Conservation (phyloP, 805 yeast genomes). For the Komagataella kurtzmanii region DNA sequence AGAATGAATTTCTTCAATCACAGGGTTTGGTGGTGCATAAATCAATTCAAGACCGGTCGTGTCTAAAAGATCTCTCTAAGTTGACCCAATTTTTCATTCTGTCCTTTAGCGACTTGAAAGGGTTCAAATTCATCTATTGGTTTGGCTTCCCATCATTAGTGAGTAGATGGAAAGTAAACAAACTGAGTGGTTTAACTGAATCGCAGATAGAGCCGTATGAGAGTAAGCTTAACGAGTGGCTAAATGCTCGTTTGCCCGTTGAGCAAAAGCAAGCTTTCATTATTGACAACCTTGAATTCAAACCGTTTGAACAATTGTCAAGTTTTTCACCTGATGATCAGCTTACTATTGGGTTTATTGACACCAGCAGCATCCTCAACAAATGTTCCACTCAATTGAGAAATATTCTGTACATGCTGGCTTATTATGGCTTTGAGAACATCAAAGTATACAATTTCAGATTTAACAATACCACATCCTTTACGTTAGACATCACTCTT, state of each 20-base stretch:
- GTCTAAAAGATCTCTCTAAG: constrained; percentile 23
- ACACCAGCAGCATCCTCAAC: constrained; percentile 11
- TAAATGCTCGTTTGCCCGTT: constrained; percentile 6
- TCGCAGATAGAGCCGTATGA: neutral
- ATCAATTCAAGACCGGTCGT: constrained; percentile 18
- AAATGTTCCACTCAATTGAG: constrained; percentile 10
- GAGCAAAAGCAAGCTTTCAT: constrained; percentile 4
- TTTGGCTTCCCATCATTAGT: constrained; percentile 60
- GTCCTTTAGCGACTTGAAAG: constrained; percentile 80
- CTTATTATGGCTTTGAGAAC: constrained; percentile 17
- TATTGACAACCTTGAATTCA: constrained; percentile 1
- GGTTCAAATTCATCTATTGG: constrained; percentile 86
- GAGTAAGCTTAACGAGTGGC: constrained; percentile 1
- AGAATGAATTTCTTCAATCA: constrained; percentile 31
- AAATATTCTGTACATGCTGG: constrained; percentile 14
- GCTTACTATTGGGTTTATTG: constrained; percentile 8
- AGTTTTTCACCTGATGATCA: neutral
- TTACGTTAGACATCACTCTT: constrained; percentile 12
- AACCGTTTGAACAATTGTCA: constrained; percentile 3
- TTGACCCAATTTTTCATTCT: constrained; percentile 35
- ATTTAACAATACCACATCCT: constrained; percentile 14
- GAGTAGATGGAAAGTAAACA: constrained; percentile 29
- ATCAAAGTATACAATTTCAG: constrained; percentile 28
- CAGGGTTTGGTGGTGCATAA: constrained; percentile 4
- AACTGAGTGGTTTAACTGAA: neutral